Evolutionary conservation across 1,284 basidiomycete genomes (phyloP), one percentile per base, ranked within the genome.

Genomic region (Tylopilus orsonianus): DNA sequence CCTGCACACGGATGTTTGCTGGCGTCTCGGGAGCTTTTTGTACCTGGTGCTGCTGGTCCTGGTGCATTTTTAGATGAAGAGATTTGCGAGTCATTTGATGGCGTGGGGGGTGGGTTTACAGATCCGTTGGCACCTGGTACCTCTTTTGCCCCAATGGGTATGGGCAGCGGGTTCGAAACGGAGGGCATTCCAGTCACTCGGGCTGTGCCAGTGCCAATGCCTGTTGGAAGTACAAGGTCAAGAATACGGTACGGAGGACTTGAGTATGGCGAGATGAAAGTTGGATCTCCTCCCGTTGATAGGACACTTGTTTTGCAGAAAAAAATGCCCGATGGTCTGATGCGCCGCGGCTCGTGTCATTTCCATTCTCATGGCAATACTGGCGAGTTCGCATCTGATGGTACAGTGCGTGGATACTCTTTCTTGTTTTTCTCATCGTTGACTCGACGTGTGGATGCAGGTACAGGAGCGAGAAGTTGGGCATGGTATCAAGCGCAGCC

Each of bases 21-120:
- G 22, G 8, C 18, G 7, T 41, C 30, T 41, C 41, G 32, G 24
- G 53, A 50, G 9, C 44, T 35, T 12, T 50, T 47, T 35, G 41
- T 22, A 5, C 38, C 22, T 30, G 20, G 34, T 12, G 13, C 10
- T 14, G n/a, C 8, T 8, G 27, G 46, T 4, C 32, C 57, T 33
- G 23, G 46, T 5, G 38, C 46, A 1, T 64, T 64, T 38, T 8
- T 52, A 27, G 51, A 64, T 5, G 57, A 60, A 4, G 59, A 62
- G 29, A 58, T 60, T 48, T 42, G 43, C 14, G 60, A 50, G 2
- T 62, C 62, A 5, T 53, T 60, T 24, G 55, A 49, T 16, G 40
- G 41, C 18, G 2, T 24, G 4, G 34, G 14, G 13, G 23, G 23
- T 8, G 30, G 12, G 1, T 40, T 36, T 27, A 19, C 36, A 12